phyloP scores from a whole-genome alignment of 768 basidiomycete species.

The Termitomyces sp. region DNA sequence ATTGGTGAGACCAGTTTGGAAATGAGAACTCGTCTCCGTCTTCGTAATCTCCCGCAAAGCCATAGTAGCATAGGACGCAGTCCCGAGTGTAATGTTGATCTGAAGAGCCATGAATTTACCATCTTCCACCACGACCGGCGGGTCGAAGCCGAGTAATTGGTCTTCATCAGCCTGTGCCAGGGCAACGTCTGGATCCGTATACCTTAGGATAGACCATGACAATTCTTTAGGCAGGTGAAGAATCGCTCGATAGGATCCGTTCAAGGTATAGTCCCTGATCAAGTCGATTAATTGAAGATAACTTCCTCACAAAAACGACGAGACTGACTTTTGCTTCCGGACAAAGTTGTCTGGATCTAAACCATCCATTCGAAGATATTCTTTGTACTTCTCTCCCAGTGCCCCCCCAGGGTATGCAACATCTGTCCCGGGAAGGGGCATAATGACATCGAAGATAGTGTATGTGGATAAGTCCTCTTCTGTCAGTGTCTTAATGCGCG shows the following conservation, averaged over 20 bases:
- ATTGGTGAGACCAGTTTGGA: constrained; percentile 74
- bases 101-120: constrained; percentile 89
- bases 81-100: constrained; percentile 78
- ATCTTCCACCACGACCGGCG: constrained; percentile 57
- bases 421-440: constrained; percentile 95
- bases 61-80: constrained; percentile 97
- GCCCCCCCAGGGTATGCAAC: constrained; percentile 87
- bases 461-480: constrained; percentile 75
- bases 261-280: constrained; percentile 82
- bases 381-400: constrained; percentile 81
- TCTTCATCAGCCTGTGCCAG: constrained; percentile 97
- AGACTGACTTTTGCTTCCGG: constrained; percentile 81
- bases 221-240: constrained; percentile 79
- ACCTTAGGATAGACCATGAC: constrained; percentile 76
- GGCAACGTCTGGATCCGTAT: constrained; percentile 90
- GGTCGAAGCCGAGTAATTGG: constrained; percentile 73
- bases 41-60: constrained; percentile 93
- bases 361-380: constrained; percentile 80
- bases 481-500: constrained; percentile 71
- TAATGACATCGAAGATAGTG: constrained; percentile 90
- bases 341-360: constrained; percentile 87
- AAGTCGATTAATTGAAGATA: not conserved
- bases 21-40: constrained; percentile 90
- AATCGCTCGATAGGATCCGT: constrained; percentile 91
- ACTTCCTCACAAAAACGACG: not conserved